phyloP scores from a whole-genome alignment of 2,329 filamentous ascomycete species.

The Penicillium corylophilum region DNA sequence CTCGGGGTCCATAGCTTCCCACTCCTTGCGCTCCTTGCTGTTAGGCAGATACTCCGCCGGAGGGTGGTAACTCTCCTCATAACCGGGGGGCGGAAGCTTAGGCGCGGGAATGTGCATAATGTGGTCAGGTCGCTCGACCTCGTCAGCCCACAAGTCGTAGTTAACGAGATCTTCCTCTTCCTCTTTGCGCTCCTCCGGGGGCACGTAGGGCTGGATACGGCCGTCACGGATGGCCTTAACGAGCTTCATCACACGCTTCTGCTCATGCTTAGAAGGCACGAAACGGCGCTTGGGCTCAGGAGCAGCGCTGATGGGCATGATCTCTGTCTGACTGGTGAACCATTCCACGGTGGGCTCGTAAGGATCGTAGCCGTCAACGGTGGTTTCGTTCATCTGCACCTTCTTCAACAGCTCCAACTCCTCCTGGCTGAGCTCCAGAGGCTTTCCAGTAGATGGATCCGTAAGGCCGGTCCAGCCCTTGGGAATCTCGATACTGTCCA shows the following conservation, averaged over 20 bases:
- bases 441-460: constrained; percentile 90
- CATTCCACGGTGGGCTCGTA: constrained; percentile 94
- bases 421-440: constrained; percentile 79
- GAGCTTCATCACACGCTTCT: constrained; percentile 94
- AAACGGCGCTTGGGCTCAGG: constrained; percentile 96
- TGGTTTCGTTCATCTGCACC: constrained; percentile 83
- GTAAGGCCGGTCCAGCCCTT: constrained; percentile 97
- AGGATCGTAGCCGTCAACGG: constrained; percentile 85
- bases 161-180: constrained; percentile 69
- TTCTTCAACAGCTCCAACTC: constrained; percentile 86
- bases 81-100: constrained; percentile 88
- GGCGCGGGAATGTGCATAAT: constrained; percentile 94
- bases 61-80: constrained; percentile 95
- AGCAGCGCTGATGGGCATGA: constrained; percentile 91
- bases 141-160: constrained; percentile 95
- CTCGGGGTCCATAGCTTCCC: constrained; percentile 84
- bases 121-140: constrained; percentile 77
- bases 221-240: constrained; percentile 94
- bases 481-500: constrained; percentile 95
- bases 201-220: constrained; percentile 85
- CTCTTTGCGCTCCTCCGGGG: constrained; percentile 70
- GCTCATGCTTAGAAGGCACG: constrained; percentile 93
- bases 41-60: constrained; percentile 91
- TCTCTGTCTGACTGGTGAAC: constrained; percentile 85
- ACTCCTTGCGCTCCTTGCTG: constrained; percentile 76